Base-by-base conservation (phyloP, 2,329 filamentous ascomycete genomes). In the Phoma sp. region DNA sequence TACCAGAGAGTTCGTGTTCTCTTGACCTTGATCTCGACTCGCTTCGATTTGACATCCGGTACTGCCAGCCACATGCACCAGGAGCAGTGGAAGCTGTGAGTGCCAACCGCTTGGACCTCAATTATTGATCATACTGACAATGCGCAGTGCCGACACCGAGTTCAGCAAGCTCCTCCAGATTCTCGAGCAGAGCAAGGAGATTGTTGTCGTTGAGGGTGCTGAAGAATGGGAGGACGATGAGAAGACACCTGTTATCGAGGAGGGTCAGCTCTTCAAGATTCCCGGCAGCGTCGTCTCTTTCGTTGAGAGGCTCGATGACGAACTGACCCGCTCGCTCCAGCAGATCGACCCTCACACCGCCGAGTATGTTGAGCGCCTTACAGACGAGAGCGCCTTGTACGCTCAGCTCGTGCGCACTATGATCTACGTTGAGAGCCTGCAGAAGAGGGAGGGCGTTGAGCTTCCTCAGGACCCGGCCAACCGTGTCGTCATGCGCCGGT, bases 171-270 rank as follows among this genome's bases (percentile, higher is more conserved):
- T 99, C 27, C 83, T 99, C 36, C 80, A 86, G 57, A 86, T 92
- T 14, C 86, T 99, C 36, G 91, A 96, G 75, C 78, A 83, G 57
- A 91, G 91, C 79, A 82, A 83, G 57, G 87, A 95, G 61, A 89
- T 93, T 72, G 82, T 98, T 46, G 91, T 99, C 42, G 82, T 95
- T 23, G 95, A 99, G 79, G 88, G 86, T 64, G 95, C 91, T 22
- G 95, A 99, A 74, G 95, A 99, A 78, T 98, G 95, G 95, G 95
- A 99, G 66, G 95, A 99, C 70, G 96, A 99, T 65, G 96, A 99
- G 68, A 98, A 97, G 82, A 84, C 87, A 36, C 95, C 95, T 11
- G 82, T 83, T 29, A 81, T 93, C 64, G 85, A 84, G 52, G 77
- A 83, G 22, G 90, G 86, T 59, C 88, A 96, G 74, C 85, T 93